These are phyloP conservation scores for Microcera coccophila DNA, from an alignment of 2,329 filamentous ascomycete species.

Conservation along the genomic window DNA sequence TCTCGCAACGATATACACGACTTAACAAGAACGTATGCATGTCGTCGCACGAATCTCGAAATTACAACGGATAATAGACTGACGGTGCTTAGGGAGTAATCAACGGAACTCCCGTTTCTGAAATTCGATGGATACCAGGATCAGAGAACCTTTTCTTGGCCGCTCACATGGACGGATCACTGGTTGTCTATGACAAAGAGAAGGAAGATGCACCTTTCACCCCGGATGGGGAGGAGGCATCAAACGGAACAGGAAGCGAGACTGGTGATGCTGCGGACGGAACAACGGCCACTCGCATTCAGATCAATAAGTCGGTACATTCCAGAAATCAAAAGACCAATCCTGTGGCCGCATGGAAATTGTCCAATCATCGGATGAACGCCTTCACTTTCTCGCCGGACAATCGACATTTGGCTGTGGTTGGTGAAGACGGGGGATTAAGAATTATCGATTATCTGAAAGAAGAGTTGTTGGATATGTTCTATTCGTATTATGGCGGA, in stretches of 20 bases:
- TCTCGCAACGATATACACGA: conserved; percentile 90
- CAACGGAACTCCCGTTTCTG: conserved; percentile 77
- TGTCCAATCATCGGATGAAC: conserved; percentile 87
- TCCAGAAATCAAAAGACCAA: conserved; percentile 93
- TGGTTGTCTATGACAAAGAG: conserved; percentile 96
- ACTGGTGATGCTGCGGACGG: conserved; percentile 34
- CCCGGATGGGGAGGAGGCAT: conserved; percentile 56
- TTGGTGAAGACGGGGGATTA: conserved; percentile 85
- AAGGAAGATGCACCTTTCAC: conserved; percentile 82
- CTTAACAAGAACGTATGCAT: conserved; percentile 81
- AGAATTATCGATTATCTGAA: conserved; percentile 87
- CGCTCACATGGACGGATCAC: conserved; percentile 82
- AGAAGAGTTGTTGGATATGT: conserved; percentile 87
- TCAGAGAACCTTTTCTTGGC: conserved; percentile 92
- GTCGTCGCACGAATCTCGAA: not conserved
- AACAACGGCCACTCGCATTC: conserved; percentile 48
- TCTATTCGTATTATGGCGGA: conserved; percentile 88
- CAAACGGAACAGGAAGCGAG: conserved; percentile 65
- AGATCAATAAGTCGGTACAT: conserved; percentile 84
- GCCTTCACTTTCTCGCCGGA: conserved; percentile 91
- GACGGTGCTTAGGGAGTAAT: conserved; percentile 77
- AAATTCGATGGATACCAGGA: conserved; percentile 89
- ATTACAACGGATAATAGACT: too few species aligned
- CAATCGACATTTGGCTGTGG: conserved; percentile 78
- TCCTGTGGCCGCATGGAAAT: conserved; percentile 86